Base-by-base conservation (phyloP, 2,329 filamentous ascomycete genomes). In the Colletotrichum ledebouriae region DNA sequence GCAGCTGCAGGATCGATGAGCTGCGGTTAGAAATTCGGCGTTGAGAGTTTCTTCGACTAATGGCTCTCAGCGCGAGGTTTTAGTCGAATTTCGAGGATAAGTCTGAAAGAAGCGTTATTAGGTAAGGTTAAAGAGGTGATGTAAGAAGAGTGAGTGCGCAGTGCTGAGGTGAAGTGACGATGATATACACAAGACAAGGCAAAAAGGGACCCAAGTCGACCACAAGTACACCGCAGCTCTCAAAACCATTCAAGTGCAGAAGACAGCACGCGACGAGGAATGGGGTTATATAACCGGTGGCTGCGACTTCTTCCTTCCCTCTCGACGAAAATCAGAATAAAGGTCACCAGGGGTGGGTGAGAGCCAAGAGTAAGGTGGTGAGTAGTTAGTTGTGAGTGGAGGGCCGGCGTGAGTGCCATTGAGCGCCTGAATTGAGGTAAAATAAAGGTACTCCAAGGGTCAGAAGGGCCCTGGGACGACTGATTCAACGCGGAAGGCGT, bases 401-500 rank as follows among this genome's bases (percentile, higher is more conserved):
- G 33, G 20, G n/a, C 49, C 63, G 49, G 47, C 47, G 46, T 13
- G 34, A 49, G 53, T 25, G 53, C 53, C 53, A 60, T 58, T 39
- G 20, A 65, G 41, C 53, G 37, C 53, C 50, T 58, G 39, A 62
- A 56, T 29, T 55, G 59, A 65, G 56, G 55, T 46, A 53, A 49
- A 65, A 39, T 29, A 49, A 22, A 50, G 44, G 53, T 59, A 55
- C 29, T 17, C 49, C 37, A 25, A 50, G 33, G 53, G 53, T 41
- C 42, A 42, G 50, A 6, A 20, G 55, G 34, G 50, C 44, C 59
- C 64, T 52, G 29, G 60, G 52, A 34, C n/a, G 39, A 52, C 34
- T 63, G 64, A 63, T 67, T 63, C 46, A 42, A 67, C 63, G 46
- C 64, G 59, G 52, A 58, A 67, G 64, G 64, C 64, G 59, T 63